phyloP scores from a whole-genome alignment of 2,329 filamentous ascomycete species.

The Fusarium buharicum region DNA sequence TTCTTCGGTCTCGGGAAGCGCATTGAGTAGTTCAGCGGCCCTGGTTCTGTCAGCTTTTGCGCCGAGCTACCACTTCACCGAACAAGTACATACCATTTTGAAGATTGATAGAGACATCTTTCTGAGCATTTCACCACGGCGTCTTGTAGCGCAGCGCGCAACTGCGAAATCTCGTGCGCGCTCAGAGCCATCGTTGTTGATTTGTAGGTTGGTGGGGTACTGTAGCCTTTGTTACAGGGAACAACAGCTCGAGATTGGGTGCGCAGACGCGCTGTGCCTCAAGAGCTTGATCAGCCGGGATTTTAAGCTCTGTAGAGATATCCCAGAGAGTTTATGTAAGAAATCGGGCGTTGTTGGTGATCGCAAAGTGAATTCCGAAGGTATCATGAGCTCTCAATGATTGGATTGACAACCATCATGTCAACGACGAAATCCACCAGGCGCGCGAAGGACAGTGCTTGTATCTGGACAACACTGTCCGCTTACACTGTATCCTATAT shows the following conservation, averaged over 20 bases:
- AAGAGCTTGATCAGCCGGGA: background rate
- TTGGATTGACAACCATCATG: slow-evolving; percentile 27
- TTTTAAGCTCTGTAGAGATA: background rate
- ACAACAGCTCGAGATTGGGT: background rate
- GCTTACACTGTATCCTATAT: slow-evolving; percentile 8
- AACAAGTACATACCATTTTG: slow-evolving; percentile 80
- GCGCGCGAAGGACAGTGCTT: slow-evolving; percentile 14
- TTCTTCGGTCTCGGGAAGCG: slow-evolving; percentile 73
- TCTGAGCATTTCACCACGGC: slow-evolving; percentile 93
- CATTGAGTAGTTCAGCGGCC: slow-evolving; percentile 92
- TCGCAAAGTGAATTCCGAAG: slow-evolving; percentile 1
- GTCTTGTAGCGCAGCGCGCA: slow-evolving; percentile 81
- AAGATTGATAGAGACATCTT: slow-evolving; percentile 92
- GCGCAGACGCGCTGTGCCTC: slow-evolving; percentile 12
- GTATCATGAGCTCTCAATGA: slow-evolving; percentile 31
- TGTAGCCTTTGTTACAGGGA: slow-evolving; percentile 8
- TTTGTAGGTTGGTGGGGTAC: slow-evolving; percentile 30
- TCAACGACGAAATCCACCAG: slow-evolving; percentile 14
- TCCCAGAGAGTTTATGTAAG: background rate
- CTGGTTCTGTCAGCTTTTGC: slow-evolving; percentile 58
- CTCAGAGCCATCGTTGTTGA: slow-evolving; percentile 62
- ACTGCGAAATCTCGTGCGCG: slow-evolving; percentile 67
- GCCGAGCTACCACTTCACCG: background rate
- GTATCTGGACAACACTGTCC: background rate
- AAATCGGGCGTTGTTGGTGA: background rate